These are phyloP conservation scores for Saccharomyces eubayanus DNA, from an alignment of 805 yeast genomes.

Conservation along the genomic window DNA sequence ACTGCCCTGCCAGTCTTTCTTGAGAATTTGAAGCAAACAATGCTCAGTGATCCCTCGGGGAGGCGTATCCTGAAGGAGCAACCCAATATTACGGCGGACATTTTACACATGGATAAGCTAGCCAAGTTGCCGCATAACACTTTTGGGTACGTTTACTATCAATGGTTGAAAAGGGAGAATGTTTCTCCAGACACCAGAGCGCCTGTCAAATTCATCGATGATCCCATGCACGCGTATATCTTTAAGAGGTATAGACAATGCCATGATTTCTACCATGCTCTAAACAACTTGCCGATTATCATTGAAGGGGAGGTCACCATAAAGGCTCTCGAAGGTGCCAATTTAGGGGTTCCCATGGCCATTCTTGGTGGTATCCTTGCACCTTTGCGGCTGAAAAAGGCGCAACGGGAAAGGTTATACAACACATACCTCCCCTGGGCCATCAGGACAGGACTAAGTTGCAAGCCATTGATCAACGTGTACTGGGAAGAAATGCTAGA, in stretches of 20 bases:
- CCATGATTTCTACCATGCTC: constrained; percentile 92
- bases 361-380: constrained; percentile 88
- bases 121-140: constrained; percentile 55
- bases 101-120: constrained; percentile 56
- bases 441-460: constrained; percentile 55
- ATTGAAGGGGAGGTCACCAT: constrained; percentile 96
- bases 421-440: constrained; percentile 87
- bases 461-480: constrained; percentile 74
- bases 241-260: constrained; percentile 92
- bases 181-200: constrained; percentile 91
- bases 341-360: constrained; percentile 91
- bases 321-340: constrained; percentile 85
- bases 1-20: constrained; percentile 71
- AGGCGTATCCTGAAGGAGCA: constrained; percentile 67
- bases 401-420: constrained; percentile 55
- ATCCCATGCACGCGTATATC: constrained; percentile 86
- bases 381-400: constrained; percentile 61
- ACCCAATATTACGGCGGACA: constrained; percentile 73
- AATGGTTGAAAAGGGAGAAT: constrained; percentile 79
- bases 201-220: constrained; percentile 78
- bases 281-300: constrained; percentile 81
- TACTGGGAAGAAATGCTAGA: constrained; percentile 85
- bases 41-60: constrained; percentile 72
- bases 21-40: constrained; percentile 50
- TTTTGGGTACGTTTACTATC: constrained; percentile 69